These are phyloP conservation scores for Monilinia vaccinii-corymbosi DNA, from an alignment of 2,329 filamentous ascomycete genomes.

Conservation along the genomic window DNA sequence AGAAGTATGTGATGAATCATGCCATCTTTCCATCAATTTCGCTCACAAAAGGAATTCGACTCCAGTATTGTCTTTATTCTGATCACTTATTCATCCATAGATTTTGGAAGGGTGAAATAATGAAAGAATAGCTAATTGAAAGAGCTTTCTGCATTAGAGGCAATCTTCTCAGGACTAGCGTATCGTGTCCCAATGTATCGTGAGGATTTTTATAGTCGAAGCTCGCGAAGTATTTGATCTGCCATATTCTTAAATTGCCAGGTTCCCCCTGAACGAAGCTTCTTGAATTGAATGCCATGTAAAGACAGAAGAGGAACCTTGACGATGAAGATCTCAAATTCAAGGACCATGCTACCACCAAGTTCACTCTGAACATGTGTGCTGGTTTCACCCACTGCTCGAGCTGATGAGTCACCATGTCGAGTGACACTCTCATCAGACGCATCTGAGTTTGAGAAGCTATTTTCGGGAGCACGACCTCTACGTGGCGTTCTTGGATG, in stretches of 20 bases:
- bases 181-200: neutral
- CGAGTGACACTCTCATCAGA: conserved; percentile 66
- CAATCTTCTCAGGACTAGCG: neutral
- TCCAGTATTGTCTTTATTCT: neutral
- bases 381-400: conserved; percentile 74
- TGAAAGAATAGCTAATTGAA: neutral
- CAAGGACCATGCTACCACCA: conserved; percentile 71
- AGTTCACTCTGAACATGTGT: conserved; percentile 88
- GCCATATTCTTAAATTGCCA: conserved; percentile 99
- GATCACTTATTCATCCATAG: neutral
- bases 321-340: conserved; percentile 95
- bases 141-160: neutral
- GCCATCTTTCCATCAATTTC: conserved; percentile 5
- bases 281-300: conserved; percentile 97
- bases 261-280: conserved; percentile 75
- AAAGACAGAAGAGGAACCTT: conserved; percentile 89
- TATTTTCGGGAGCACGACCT: conserved; percentile 45
- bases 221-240: conserved; percentile 81
- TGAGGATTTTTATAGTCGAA: conserved; percentile 46
- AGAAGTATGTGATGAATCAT: neutral
- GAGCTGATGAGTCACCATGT: conserved; percentile 41
- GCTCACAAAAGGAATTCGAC: conserved; percentile 4
- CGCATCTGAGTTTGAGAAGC: conserved; percentile 78
- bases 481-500: conserved; percentile 39
- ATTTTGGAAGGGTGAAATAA: neutral